phyloP scores from a whole-genome alignment of 768 basidiomycete species.

The Phlegmacium glaucopus region DNA sequence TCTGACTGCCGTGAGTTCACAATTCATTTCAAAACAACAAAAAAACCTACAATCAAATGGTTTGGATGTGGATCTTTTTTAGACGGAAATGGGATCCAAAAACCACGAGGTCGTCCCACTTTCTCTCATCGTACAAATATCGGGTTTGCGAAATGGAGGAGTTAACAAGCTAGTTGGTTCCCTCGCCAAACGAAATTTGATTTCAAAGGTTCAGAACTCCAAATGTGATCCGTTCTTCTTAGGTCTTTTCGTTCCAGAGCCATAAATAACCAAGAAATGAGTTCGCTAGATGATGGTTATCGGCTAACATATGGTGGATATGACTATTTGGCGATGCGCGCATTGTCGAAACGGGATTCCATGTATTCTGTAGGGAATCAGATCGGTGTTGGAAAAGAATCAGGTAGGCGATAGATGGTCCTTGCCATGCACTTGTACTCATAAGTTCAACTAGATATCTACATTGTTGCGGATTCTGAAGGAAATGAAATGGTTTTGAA shows the following conservation, averaged over 20 bases:
- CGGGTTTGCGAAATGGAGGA: conserved; percentile 87
- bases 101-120: conserved; percentile 97
- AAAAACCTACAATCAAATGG: conserved; percentile 4
- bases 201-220: conserved; percentile 85
- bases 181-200: conserved; percentile 87
- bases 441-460: conserved; percentile 58
- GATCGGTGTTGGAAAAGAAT: conserved; percentile 98
- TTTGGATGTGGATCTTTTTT: too few species aligned
- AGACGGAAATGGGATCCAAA: conserved; percentile 98
- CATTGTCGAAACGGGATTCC: conserved; percentile 85
- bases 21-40: not conserved
- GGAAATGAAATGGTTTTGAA: conserved; percentile 90
- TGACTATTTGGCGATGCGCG: conserved; percentile 91
- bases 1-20: conserved; percentile 73
- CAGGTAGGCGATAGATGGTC: conserved; percentile 55
- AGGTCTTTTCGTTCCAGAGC: not conserved
- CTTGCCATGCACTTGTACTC: not conserved
- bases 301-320: conserved; percentile 98
- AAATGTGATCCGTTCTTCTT: conserved; percentile 58
- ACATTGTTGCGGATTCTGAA: conserved; percentile 82
- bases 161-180: conserved; percentile 91
- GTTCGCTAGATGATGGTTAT: conserved; percentile 87
- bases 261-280: conserved; percentile 5
- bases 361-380: conserved; percentile 94
- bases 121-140: conserved; percentile 85